Evolutionary conservation across 1,284 basidiomycete species (phyloP).

Genomic region (Schizopora paradoxa): DNA sequence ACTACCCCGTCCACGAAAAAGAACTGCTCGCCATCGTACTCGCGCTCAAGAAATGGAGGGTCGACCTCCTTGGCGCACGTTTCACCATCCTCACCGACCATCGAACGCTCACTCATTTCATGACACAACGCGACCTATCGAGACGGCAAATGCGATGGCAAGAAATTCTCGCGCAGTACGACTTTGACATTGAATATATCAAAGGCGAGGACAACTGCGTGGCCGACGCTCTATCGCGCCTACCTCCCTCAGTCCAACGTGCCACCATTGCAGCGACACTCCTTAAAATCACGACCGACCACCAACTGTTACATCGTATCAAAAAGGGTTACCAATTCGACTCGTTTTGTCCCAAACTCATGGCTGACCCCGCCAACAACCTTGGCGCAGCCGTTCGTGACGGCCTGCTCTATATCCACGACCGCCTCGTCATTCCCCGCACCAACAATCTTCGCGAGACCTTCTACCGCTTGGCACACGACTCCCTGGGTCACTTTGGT

Average conservation of each 20-base stretch:
- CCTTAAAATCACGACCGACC: constrained; percentile 23
- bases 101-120: constrained; percentile 33
- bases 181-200: constrained; percentile 32
- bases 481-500: constrained; percentile 23
- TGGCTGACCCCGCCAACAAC: constrained; percentile 14
- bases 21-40: constrained; percentile 32
- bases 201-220: constrained; percentile 31
- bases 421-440: constrained; percentile 29
- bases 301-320: constrained; percentile 23
- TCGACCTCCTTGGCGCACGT: constrained; percentile 28
- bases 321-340: constrained; percentile 26
- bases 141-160: constrained; percentile 32
- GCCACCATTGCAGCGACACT: constrained; percentile 13
- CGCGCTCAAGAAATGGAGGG: constrained; percentile 31
- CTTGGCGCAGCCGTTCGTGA: constrained; percentile 13
- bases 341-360: constrained; percentile 25
- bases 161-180: constrained; percentile 33
- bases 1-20: constrained; percentile 36
- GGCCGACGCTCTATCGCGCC: constrained; percentile 33
- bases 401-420: constrained; percentile 28
- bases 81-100: constrained; percentile 38
- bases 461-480: constrained; percentile 25
- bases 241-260: constrained; percentile 22
- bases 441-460: constrained; percentile 15
- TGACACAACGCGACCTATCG: constrained; percentile 31